A percentile compares a stretch with the other conserved stretches of the same genome.
phyloP scores from a whole-genome alignment of 2,329 filamentous ascomycete genomes.

The Aspergillus versicolor region DNA sequence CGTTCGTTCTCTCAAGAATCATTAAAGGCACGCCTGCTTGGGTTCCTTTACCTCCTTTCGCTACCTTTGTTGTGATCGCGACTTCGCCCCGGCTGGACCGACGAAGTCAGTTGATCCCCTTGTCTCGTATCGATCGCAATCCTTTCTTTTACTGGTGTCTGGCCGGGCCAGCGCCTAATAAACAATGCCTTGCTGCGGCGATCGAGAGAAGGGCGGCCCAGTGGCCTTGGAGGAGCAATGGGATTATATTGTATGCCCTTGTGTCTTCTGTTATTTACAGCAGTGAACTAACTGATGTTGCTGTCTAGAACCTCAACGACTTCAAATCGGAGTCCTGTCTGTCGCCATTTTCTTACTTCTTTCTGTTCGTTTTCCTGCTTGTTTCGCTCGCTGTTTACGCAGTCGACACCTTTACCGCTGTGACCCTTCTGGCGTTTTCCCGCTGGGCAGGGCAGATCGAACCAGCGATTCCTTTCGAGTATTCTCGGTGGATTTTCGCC shows the following conservation, averaged over 20 bases:
- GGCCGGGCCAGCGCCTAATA: slow-evolving; percentile 28
- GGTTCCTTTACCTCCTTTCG: slow-evolving; percentile 2
- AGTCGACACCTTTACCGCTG: slow-evolving; percentile 88
- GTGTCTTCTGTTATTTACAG: too few species aligned
- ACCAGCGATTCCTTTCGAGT: slow-evolving; percentile 71
- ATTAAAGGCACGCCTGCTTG: not conserved
- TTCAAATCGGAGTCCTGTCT: slow-evolving; percentile 82
- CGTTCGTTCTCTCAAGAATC: slow-evolving; percentile 6
- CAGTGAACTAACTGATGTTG: slow-evolving; percentile 6
- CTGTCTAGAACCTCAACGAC: slow-evolving; percentile 59
- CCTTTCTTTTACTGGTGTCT: slow-evolving; percentile 12
- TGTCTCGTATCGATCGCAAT: slow-evolving; percentile 9
- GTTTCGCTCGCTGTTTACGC: slow-evolving; percentile 81
- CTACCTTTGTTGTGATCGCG: slow-evolving; percentile 16
- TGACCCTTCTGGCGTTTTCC: slow-evolving; percentile 86
- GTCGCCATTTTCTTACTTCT: slow-evolving; percentile 75
- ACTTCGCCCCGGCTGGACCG: slow-evolving; percentile 38
- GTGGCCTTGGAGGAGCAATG: slow-evolving; percentile 85
- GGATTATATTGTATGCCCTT: slow-evolving; percentile 76
- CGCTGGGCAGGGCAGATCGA: slow-evolving; percentile 83
- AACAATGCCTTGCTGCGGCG: slow-evolving; percentile 67
- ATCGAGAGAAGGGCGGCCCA: slow-evolving; percentile 57
- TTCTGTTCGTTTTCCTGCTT: slow-evolving; percentile 76
- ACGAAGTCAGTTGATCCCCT: slow-evolving; percentile 26
- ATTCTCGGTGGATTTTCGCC: slow-evolving; percentile 94